A percentile compares a stretch with the other conserved stretches of the same genome.
phyloP scores from a whole-genome alignment of 2,329 filamentous ascomycete genomes.

The Exophiala sideris region DNA sequence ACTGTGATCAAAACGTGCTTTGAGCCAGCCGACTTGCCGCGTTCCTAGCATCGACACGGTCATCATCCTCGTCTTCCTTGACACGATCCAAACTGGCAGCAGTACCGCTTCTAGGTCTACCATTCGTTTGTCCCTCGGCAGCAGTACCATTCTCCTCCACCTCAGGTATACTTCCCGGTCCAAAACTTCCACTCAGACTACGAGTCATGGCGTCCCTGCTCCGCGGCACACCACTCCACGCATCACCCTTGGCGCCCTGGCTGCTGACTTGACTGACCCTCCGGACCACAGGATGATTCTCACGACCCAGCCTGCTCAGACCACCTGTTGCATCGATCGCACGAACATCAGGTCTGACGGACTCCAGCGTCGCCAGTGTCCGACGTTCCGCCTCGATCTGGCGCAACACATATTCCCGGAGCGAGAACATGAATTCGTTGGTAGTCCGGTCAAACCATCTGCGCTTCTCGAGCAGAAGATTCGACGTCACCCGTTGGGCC shows the following conservation, averaged over 20 bases:
- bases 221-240: conserved; percentile 92
- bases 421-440: conserved; percentile 74
- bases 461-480: conserved; percentile 81
- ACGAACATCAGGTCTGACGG: conserved; percentile 85
- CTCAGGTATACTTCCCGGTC: conserved; percentile 62
- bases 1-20: conserved; percentile 66
- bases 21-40: conserved; percentile 89
- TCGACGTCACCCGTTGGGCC: conserved; percentile 82
- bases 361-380: conserved; percentile 88
- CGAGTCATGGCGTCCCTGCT: conserved; percentile 73
- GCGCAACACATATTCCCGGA: conserved; percentile 88
- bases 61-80: conserved; percentile 78
- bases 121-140: conserved; percentile 54
- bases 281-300: conserved; percentile 73
- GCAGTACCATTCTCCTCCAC: conserved; percentile 53
- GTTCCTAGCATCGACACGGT: conserved; percentile 91
- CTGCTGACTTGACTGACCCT: conserved; percentile 76
- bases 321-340: conserved; percentile 89
- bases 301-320: conserved; percentile 81
- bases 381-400: conserved; percentile 95
- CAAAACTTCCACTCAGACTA: conserved; percentile 63
- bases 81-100: conserved; percentile 57
- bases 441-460: conserved; percentile 87
- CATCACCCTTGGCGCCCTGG: conserved; percentile 95
- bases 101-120: conserved; percentile 30